Evolutionary conservation across 306 rosid species (phyloP).

Genomic region (Cicer arietinum): DNA sequence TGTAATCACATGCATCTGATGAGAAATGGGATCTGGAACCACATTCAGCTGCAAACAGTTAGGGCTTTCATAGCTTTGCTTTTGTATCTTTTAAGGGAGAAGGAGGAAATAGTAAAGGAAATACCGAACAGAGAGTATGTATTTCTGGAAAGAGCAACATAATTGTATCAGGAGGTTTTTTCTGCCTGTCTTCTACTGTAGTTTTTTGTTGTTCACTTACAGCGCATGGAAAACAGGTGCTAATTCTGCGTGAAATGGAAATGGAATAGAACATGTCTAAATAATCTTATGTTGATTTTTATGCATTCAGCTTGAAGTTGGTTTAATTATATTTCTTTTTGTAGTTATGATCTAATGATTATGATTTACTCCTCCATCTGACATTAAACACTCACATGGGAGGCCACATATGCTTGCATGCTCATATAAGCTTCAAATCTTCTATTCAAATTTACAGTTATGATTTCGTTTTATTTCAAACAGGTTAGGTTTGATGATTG

Average conservation of each 20-base stretch:
- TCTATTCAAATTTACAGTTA: neutral
- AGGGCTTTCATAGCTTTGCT: conserved; percentile 22
- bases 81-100: conserved; percentile 10
- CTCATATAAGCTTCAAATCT: neutral
- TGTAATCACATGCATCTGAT: conserved; percentile 24
- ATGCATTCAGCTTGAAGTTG: conserved; percentile 26
- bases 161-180: conserved; percentile 6
- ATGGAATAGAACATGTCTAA: neutral
- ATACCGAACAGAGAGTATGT: conserved; percentile 25
- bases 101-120: conserved; percentile 28
- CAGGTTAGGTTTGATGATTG: conserved; percentile 88
- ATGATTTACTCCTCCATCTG: neutral
- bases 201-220: neutral
- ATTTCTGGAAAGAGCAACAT: conserved; percentile 2
- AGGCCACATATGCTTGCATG: neutral
- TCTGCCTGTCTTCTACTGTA: conserved; percentile 14
- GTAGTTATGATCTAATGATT: neutral
- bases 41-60: neutral
- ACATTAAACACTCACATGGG: neutral
- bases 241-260: too few relatives aligned
- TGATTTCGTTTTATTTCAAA: conserved; percentile 27
- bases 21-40: conserved; percentile 1
- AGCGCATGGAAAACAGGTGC: too few relatives aligned
- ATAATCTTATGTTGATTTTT: conserved; percentile 21
- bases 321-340: conserved; percentile 9